Conservation (phyloP, 2,329 filamentous ascomycete species). For the Lasiodiplodia theobromae region DNA sequence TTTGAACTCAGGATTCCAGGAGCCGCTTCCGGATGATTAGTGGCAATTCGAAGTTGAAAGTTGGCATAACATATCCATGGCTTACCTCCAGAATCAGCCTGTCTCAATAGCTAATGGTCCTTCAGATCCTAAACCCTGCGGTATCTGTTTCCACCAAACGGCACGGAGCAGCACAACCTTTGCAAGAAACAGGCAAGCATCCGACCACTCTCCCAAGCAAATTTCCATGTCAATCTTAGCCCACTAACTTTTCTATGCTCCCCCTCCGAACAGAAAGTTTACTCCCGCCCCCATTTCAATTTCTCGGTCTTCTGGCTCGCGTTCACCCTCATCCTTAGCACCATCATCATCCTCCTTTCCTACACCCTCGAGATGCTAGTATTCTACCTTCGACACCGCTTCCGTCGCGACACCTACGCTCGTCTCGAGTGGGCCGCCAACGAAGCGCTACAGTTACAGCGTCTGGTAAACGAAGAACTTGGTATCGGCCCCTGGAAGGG, state of each 20-base stretch:
- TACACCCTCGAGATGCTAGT: conserved; percentile 15
- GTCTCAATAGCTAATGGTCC: conserved; percentile 22
- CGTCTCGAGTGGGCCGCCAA: conserved; percentile 31
- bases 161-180: not conserved
- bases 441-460: conserved; percentile 31
- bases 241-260: not conserved
- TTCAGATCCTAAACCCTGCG: not conserved
- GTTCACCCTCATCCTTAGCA: conserved; percentile 35
- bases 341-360: conserved; percentile 34
- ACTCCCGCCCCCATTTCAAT: conserved; percentile 32
- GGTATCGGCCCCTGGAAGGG: conserved; percentile 31
- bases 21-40: conserved; percentile 32
- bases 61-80: conserved; percentile 30
- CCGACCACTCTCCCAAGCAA: not conserved
- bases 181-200: not conserved
- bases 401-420: conserved; percentile 22
- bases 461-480: conserved; percentile 19
- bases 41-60: conserved; percentile 34
- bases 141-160: not conserved
- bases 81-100: conserved; percentile 24
- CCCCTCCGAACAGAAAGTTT: conserved; percentile 31
- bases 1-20: conserved; percentile 15
- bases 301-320: conserved; percentile 37
- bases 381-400: conserved; percentile 24
- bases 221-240: not conserved